phyloP scores from a whole-genome alignment of 192 early-diverging fungal genomes.

The Spizellomyces sp. region DNA sequence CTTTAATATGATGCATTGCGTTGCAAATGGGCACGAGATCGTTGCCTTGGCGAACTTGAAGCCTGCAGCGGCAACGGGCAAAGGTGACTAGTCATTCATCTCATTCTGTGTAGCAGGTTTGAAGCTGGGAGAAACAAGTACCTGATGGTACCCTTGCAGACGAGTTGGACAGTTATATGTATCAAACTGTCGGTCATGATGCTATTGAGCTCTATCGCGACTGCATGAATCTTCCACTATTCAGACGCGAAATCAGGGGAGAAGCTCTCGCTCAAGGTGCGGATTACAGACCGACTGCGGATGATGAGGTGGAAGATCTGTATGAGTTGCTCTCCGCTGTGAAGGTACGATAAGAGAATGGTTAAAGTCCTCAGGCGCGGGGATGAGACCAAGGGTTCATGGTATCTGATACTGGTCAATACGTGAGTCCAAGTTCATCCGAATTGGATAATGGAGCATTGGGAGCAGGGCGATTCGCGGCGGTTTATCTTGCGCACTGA shows the following conservation, averaged over 20 bases:
- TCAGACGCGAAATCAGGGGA: slow-evolving; percentile 73
- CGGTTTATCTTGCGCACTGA: too few species aligned
- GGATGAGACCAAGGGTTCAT: too few species aligned
- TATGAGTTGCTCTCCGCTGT: slow-evolving; percentile 71
- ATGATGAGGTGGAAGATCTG: slow-evolving; percentile 97
- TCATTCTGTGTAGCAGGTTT: neutral
- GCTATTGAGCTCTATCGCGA: slow-evolving; percentile 81
- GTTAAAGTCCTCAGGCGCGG: too few species aligned
- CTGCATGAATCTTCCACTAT: slow-evolving; percentile 84
- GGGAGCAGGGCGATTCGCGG: too few species aligned
- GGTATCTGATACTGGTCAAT: too few species aligned
- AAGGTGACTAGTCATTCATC: slow-evolving; percentile 47
- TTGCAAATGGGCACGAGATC: slow-evolving; percentile 89
- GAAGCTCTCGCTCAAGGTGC: slow-evolving; percentile 61
- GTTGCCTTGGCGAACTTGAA: slow-evolving; percentile 91
- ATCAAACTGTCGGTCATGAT: slow-evolving; percentile 96
- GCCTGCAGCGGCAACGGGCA: slow-evolving; percentile 61
- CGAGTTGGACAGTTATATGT: slow-evolving; percentile 95
- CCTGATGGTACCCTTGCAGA: slow-evolving; percentile 41
- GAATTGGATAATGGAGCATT: too few species aligned
- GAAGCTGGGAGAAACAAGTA: neutral
- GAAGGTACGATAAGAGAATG: slow-evolving; percentile 47
- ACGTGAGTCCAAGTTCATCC: too few species aligned
- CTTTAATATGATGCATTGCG: slow-evolving; percentile 95
- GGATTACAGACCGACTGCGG: slow-evolving; percentile 66